Conservation (phyloP, 2,329 filamentous ascomycete genomes). For the Colletotrichum caudatum region DNA sequence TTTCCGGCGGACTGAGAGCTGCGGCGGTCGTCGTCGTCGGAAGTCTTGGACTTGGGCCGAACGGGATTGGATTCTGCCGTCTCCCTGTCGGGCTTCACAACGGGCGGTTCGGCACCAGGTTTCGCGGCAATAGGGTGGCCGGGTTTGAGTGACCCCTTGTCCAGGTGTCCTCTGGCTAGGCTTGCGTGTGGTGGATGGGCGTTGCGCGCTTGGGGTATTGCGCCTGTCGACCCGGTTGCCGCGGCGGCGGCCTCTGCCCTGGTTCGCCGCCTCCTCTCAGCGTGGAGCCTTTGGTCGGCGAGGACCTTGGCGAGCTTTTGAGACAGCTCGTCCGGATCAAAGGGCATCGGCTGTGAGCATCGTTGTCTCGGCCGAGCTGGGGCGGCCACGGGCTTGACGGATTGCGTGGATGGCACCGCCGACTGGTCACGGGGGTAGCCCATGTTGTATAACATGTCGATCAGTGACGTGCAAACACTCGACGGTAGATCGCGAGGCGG, state of each 20-base stretch:
- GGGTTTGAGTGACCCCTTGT: slow-evolving; percentile 28
- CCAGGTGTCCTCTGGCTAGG: slow-evolving; percentile 26
- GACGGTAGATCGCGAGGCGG: background rate
- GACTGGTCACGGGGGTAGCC: slow-evolving; percentile 44
- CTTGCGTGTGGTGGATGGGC: slow-evolving; percentile 12
- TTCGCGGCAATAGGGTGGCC: slow-evolving; percentile 4
- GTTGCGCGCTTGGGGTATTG: slow-evolving; percentile 8
- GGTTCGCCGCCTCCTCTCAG: slow-evolving; percentile 51
- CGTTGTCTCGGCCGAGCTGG: slow-evolving; percentile 34
- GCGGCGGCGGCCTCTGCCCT: slow-evolving; percentile 44
- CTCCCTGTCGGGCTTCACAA: slow-evolving; percentile 6
- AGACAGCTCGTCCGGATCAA: slow-evolving; percentile 68
- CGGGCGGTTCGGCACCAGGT: slow-evolving; percentile 5
- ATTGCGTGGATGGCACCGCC: slow-evolving; percentile 16
- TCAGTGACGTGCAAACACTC: slow-evolving; percentile 16
- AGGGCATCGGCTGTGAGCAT: slow-evolving; percentile 46
- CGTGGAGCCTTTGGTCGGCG: slow-evolving; percentile 60
- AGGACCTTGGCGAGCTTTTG: slow-evolving; percentile 64
- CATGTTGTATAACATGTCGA: slow-evolving; percentile 46
- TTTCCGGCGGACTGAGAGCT: slow-evolving; percentile 25
- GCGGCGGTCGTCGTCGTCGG: slow-evolving; percentile 36
- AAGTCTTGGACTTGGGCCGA: slow-evolving; percentile 39
- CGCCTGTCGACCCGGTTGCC: background rate
- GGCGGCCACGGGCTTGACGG: slow-evolving; percentile 25
- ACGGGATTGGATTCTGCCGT: slow-evolving; percentile 6